A percentile compares a stretch with the other conserved stretches of the same genome.
Conservation (phyloP, 1,284 basidiomycete species). For the Trametes polyzona region DNA sequence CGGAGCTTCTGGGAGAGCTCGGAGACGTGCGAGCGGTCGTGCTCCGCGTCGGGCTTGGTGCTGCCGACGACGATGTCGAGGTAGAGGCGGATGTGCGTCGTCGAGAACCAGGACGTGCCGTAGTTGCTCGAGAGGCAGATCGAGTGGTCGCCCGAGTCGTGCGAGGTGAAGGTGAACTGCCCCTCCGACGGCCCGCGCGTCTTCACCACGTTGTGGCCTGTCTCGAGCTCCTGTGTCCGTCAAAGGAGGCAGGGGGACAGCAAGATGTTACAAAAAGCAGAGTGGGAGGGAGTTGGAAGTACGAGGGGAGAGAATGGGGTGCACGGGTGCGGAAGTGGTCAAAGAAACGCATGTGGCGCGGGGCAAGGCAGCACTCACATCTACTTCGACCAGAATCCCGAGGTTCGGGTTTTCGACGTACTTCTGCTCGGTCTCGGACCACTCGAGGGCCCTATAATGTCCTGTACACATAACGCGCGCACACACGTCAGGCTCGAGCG, state of each 20-base stretch:
- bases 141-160: constrained; percentile 95
- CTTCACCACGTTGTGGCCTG: constrained; percentile 78
- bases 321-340: background rate
- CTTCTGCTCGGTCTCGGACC: constrained; percentile 72
- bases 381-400: constrained; percentile 90
- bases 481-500: background rate
- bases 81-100: constrained; percentile 91
- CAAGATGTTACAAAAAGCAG: too few species aligned
- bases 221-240: constrained; percentile 75
- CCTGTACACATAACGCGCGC: constrained; percentile 53
- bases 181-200: constrained; percentile 90
- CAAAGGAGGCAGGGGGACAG: background rate
- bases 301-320: constrained; percentile 7
- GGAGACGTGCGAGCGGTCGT: constrained; percentile 86
- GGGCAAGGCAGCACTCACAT: constrained; percentile 71
- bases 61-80: constrained; percentile 92
- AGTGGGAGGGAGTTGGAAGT: too few species aligned
- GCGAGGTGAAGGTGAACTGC: constrained; percentile 96
- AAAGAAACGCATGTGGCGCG: background rate
- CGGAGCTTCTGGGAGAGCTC: constrained; percentile 87
- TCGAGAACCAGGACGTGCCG: constrained; percentile 74
- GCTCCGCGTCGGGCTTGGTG: constrained; percentile 80
- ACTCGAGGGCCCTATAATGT: constrained; percentile 92
- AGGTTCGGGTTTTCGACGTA: constrained; percentile 81
- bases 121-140: constrained; percentile 95